Conservation (phyloP, 177 flowering plant species). For the Vitis hybrid region DNA sequence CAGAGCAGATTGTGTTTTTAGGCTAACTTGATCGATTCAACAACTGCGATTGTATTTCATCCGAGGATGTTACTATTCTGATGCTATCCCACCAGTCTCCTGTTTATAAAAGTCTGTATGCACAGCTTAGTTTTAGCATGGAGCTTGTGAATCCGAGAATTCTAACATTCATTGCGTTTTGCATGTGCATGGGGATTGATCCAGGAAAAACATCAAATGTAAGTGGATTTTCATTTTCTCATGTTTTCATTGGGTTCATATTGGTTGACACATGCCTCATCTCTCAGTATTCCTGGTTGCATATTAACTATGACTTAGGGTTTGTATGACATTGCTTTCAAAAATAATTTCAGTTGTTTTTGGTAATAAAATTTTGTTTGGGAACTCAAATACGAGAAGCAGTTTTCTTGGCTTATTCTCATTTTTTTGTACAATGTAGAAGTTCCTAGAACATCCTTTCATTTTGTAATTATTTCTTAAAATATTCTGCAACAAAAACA, state of each 20-base stretch:
- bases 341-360: too few relatives aligned
- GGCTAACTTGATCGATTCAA: too few relatives aligned
- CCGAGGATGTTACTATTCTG: neutral
- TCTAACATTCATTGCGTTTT: conserved; percentile 24
- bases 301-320: too few relatives aligned
- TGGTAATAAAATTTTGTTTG: too few relatives aligned
- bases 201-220: conserved; percentile 81
- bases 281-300: neutral
- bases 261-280: neutral
- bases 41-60: neutral
- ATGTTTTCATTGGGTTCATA: neutral
- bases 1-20: too few relatives aligned
- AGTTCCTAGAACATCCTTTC: too few relatives aligned
- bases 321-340: too few relatives aligned
- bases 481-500: too few relatives aligned
- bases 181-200: conserved; percentile 33
- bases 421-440: too few relatives aligned
- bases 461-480: too few relatives aligned
- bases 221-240: conserved; percentile 23
- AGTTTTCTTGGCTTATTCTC: too few relatives aligned
- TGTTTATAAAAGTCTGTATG: neutral
- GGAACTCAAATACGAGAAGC: too few relatives aligned
- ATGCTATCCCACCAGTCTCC: neutral
- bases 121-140: neutral
- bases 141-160: neutral